These are phyloP conservation scores for Ogataea nitratoaversa DNA, from an alignment of 805 yeast species.

Conservation along the genomic window DNA sequence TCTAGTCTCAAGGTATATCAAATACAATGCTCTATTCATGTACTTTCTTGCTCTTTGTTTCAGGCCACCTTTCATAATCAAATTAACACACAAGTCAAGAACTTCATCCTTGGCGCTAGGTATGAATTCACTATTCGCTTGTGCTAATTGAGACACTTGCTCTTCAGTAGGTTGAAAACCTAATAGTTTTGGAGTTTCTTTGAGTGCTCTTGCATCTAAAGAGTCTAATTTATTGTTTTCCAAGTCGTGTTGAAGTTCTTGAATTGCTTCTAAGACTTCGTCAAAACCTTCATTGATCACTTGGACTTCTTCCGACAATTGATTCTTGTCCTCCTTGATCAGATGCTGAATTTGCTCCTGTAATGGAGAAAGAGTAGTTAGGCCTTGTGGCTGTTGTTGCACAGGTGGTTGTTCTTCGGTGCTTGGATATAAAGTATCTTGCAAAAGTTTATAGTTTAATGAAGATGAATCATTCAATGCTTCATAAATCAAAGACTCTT, in stretches of 20 bases:
- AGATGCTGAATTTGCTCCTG: conserved; percentile 10
- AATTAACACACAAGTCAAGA: conserved; percentile 71
- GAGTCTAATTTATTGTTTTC: conserved; percentile 24
- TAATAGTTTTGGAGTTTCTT: conserved; percentile 18
- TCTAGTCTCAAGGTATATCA: conserved; percentile 68
- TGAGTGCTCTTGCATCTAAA: conserved; percentile 4
- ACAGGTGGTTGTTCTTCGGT: neutral
- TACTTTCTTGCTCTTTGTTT: conserved; percentile 74
- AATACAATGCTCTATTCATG: conserved; percentile 73
- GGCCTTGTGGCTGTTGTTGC: neutral
- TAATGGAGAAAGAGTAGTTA: neutral
- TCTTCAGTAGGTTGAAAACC: conserved; percentile 56
- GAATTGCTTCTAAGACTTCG: conserved; percentile 24
- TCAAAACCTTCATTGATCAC: conserved; percentile 28
- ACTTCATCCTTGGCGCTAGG: conserved; percentile 68
- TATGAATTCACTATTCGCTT: conserved; percentile 45
- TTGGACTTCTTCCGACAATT: conserved; percentile 17
- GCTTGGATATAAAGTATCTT: conserved; percentile 8
- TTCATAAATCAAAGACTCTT: conserved; percentile 17
- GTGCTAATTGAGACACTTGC: conserved; percentile 56
- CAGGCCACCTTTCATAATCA: conserved; percentile 90
- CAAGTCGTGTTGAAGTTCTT: conserved; percentile 27
- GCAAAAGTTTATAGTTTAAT: conserved; percentile 17
- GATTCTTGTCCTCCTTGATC: conserved; percentile 21
- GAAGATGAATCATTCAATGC: conserved; percentile 23